Base-by-base conservation (phyloP, 2,329 filamentous ascomycete species). In the Penicillium concentricum region DNA sequence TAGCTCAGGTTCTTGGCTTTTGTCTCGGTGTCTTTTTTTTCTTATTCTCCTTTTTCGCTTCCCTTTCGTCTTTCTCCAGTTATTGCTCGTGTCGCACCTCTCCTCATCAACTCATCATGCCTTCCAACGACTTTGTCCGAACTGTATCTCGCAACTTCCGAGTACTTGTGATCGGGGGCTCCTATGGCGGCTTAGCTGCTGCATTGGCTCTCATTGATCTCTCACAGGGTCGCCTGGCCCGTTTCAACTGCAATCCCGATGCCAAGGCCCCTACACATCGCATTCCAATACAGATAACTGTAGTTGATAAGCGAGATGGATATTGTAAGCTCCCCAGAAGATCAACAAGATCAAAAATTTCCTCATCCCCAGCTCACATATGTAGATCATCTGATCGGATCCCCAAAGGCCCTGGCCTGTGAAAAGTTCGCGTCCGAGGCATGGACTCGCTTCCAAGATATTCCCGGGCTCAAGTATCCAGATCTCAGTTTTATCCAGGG, bases 281-380 rank as follows among this genome's bases (percentile, higher is more conserved):
- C 24, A 77, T 87, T 43, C 79, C 84, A 1, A 73, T 90, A 15
- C 82, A 91, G 37, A 86, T 92, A 49, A 91, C 87, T 22, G 81
- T 92, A 22, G 85, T 90, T 24, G 89, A 92, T 66, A 88, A 92
- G 72, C 79, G 88, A n/a, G 89, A 92, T 77, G 90, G 90, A n/a
- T 92, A 86, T 71, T 92, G 89, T 92, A 78, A 20, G 62, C 74
- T 46, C 34, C 32, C 43, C 22, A 38, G 28, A 38, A 30, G 10
- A 38, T 28, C 13, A 8, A 10, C n/a, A 38, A 30, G 10, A 38
- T 28, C n/a, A 8, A 10, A 15, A 30, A 15, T 8, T 9, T 5
- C 16, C 22, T 5, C 6, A 18, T 16, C 26, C 30, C 22, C 18
- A 30, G 7, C 54, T 49, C 37, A 59, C 32, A 41, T 28, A 1